A percentile compares a stretch with the other conserved stretches of the same genome.
These are phyloP conservation scores for Huntiella bhutanensis DNA, from an alignment of 2,329 filamentous ascomycete species.

Conservation along the genomic window DNA sequence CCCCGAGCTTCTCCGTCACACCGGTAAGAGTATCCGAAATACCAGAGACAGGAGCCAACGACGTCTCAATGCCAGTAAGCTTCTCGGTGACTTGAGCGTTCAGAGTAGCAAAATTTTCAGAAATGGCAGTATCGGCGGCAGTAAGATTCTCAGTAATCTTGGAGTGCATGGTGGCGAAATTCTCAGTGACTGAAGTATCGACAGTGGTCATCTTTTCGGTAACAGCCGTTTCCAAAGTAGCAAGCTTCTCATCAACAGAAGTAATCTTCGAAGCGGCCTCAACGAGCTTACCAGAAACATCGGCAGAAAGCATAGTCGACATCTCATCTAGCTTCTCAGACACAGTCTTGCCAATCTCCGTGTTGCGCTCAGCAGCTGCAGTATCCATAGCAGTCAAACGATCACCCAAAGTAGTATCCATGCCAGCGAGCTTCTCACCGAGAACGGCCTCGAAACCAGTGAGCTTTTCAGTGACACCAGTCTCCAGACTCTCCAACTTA, in stretches of 20 bases:
- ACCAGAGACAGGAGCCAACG: conserved; percentile 1
- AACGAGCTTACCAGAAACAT: conserved; percentile 1
- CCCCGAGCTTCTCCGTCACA: conserved; percentile 3
- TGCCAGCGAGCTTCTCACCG: conserved; percentile 7
- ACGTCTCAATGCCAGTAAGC: conserved; percentile 6
- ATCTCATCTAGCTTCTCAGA: conserved; percentile 6
- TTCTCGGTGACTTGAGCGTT: conserved; percentile 8
- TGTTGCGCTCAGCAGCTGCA: background rate
- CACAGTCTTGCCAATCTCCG: conserved; percentile 6
- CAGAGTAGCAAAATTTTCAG: conserved; percentile 11
- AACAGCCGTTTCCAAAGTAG: conserved; percentile 5
- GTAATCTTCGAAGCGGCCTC: conserved; percentile 6
- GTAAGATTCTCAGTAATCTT: conserved; percentile 8
- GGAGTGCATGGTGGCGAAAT: conserved; percentile 11
- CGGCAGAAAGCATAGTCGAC: conserved; percentile 3
- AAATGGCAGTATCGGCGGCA: conserved; percentile 9
- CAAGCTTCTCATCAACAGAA: conserved; percentile 8
- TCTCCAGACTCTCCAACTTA: conserved; percentile 5
- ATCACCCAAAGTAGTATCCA: conserved; percentile 5
- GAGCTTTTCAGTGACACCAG: conserved; percentile 7
- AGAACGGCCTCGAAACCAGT: conserved; percentile 6
- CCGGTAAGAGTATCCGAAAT: background rate
- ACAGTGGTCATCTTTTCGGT: conserved; percentile 6
- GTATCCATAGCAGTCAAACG: conserved; percentile 4
- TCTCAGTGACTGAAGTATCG: conserved; percentile 9